phyloP scores from a whole-genome alignment of 2,329 filamentous ascomycete genomes.

The Fusarium sp. region DNA sequence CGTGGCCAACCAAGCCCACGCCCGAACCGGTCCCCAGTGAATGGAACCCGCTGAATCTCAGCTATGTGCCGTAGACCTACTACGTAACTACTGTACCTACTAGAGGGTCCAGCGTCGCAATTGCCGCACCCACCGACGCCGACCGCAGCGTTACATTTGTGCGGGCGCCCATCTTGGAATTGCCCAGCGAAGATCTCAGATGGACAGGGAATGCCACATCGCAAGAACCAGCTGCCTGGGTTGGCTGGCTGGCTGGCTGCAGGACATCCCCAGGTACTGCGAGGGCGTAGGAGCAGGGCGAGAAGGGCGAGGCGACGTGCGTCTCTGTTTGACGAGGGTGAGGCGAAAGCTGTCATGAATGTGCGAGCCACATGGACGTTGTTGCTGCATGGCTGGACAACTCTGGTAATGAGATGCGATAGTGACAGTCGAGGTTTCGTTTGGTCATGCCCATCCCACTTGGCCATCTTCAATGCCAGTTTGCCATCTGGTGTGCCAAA shows the following conservation, averaged over 20 bases:
- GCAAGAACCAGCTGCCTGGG: slow-evolving; percentile 30
- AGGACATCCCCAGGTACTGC: background rate
- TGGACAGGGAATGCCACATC: slow-evolving; percentile 33
- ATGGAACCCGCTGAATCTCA: slow-evolving; percentile 13
- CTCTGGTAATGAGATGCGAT: slow-evolving; percentile 1
- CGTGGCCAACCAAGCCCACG: slow-evolving; percentile 9
- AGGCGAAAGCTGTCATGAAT: slow-evolving; percentile 2
- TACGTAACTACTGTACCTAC: no score
- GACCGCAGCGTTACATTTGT: slow-evolving; percentile 23
- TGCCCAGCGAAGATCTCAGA: slow-evolving; percentile 37
- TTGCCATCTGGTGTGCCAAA: slow-evolving; percentile 35
- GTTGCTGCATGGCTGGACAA: background rate
- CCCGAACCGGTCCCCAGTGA: slow-evolving; percentile 11
- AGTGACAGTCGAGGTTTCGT: background rate
- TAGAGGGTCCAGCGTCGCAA: background rate
- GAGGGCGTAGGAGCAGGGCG: slow-evolving; percentile 5
- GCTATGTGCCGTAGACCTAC: background rate
- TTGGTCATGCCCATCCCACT: background rate
- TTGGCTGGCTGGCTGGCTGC: background rate
- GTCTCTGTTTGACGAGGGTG: background rate
- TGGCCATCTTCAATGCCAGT: background rate
- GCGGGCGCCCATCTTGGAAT: slow-evolving; percentile 28
- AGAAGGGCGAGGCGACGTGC: slow-evolving; percentile 13
- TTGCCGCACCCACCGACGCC: slow-evolving; percentile 10
- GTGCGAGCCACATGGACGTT: background rate